These are phyloP conservation scores for Pharus latifolius DNA, from an alignment of 176 grass and related monocot genomes.

Conservation along the genomic window DNA sequence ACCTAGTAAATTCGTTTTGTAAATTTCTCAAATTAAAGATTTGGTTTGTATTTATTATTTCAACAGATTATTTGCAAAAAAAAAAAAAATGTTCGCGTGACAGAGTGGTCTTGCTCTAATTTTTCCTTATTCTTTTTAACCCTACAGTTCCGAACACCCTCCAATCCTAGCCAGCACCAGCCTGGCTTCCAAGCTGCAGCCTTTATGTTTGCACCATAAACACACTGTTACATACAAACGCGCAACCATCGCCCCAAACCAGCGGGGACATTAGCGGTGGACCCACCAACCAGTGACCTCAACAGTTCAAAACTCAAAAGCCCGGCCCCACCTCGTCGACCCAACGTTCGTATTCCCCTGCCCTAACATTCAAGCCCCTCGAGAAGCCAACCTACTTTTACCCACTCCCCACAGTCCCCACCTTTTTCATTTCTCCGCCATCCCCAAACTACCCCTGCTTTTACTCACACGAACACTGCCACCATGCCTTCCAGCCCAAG, in stretches of 20 bases:
- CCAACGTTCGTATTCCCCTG: constrained; percentile 40
- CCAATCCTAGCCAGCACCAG: not conserved
- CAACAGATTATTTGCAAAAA: too few species aligned
- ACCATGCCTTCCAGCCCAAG: not conserved
- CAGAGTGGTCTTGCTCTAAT: not conserved
- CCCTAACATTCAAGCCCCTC: constrained; percentile 20
- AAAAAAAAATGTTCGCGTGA: too few species aligned
- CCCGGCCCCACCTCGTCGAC: not conserved
- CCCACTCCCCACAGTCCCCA: constrained; percentile 24
- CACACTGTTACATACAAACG: too few species aligned
- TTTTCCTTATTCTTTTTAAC: not conserved
- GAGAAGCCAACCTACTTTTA: constrained; percentile 55
- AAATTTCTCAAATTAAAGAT: too few species aligned
- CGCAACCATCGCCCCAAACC: too few species aligned
- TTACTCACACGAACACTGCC: not conserved
- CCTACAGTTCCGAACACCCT: not conserved
- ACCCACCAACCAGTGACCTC: not conserved
- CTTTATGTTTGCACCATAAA: too few species aligned
- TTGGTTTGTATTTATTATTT: too few species aligned
- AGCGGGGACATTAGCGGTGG: not conserved
- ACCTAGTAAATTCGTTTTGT: too few species aligned
- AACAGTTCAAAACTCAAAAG: not conserved
- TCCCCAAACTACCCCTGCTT: constrained; percentile 12
- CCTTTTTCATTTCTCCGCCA: not conserved
- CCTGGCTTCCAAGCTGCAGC: not conserved